These are phyloP conservation scores for Primulina tabacum DNA, from an alignment of 257 asterid genomes.

Conservation along the genomic window DNA sequence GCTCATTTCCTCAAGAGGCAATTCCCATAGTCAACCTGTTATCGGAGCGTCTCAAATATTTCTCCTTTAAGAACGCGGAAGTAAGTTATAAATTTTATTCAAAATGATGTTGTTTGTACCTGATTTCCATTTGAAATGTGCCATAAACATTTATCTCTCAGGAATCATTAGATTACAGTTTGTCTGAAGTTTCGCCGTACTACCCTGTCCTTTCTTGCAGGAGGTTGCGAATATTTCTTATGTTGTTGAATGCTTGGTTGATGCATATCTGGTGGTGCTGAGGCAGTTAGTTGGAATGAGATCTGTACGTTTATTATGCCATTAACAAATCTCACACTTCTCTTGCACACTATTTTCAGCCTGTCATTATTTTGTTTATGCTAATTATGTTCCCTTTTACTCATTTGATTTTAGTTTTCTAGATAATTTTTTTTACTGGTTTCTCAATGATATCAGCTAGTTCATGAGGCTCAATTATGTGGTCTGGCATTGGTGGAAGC, in stretches of 20 bases:
- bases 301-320: constrained; percentile 47
- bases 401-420: constrained; percentile 23
- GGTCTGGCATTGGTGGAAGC: constrained; percentile 65
- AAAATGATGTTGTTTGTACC: constrained; percentile 9
- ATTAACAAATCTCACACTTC: constrained; percentile 16
- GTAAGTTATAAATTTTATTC: constrained; percentile 47
- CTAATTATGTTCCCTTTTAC: constrained; percentile 16
- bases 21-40: constrained; percentile 63
- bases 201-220: constrained; percentile 40
- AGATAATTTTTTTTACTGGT: constrained; percentile 13
- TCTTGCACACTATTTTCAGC: constrained; percentile 9
- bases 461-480: constrained; percentile 67
- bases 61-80: constrained; percentile 60
- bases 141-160: constrained; percentile 13
- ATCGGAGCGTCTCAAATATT: constrained; percentile 52
- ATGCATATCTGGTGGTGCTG: constrained; percentile 70
- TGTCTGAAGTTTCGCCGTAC: constrained; percentile 9
- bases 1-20: constrained; percentile 69
- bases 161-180: constrained; percentile 15
- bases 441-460: constrained; percentile 45
- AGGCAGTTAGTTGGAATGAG: constrained; percentile 63
- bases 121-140: constrained; percentile 19
- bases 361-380: constrained; percentile 14
- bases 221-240: constrained; percentile 45
- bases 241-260: constrained; percentile 58